phyloP scores from a whole-genome alignment of 2,329 filamentous ascomycete species.

The Didymella segeticola region DNA sequence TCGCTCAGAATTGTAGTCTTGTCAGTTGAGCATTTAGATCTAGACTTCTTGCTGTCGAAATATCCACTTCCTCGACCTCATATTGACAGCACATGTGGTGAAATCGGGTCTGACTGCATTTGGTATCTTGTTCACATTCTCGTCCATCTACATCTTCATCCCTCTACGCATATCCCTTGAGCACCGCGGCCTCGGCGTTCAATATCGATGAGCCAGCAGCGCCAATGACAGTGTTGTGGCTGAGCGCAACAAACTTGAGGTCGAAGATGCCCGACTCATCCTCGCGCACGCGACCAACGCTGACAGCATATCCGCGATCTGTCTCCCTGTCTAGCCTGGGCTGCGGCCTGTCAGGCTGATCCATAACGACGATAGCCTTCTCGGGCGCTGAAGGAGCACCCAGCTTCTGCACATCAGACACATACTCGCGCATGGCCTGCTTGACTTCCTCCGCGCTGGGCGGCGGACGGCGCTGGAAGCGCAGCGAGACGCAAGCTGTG shows the following conservation, averaged over 20 bases:
- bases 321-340: constrained; percentile 88
- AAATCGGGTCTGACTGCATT: background rate
- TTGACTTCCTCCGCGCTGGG: constrained; percentile 80
- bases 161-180: constrained; percentile 76
- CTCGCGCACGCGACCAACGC: constrained; percentile 84
- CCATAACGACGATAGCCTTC: constrained; percentile 84
- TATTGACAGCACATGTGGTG: background rate
- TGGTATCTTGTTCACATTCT: constrained; percentile 1
- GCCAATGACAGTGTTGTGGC: constrained; percentile 91
- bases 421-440: constrained; percentile 79
- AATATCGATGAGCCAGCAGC: constrained; percentile 95
- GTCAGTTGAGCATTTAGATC: no score
- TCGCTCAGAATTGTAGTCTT: no score
- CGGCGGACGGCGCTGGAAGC: constrained; percentile 76
- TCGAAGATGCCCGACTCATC: constrained; percentile 91
- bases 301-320: constrained; percentile 85
- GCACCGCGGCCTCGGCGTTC: constrained; percentile 89
- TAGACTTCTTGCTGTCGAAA: background rate
- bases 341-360: constrained; percentile 89
- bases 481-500: constrained; percentile 89
- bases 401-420: constrained; percentile 79
- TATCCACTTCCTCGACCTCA: no score
- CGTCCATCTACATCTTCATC: background rate
- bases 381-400: constrained; percentile 87
- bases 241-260: constrained; percentile 91